Percentiles rank a stretch among this genome's conserved stretches.
phyloP scores from a whole-genome alignment of 202 grass and related monocot genomes.

The Hordeum pubiflorum region DNA sequence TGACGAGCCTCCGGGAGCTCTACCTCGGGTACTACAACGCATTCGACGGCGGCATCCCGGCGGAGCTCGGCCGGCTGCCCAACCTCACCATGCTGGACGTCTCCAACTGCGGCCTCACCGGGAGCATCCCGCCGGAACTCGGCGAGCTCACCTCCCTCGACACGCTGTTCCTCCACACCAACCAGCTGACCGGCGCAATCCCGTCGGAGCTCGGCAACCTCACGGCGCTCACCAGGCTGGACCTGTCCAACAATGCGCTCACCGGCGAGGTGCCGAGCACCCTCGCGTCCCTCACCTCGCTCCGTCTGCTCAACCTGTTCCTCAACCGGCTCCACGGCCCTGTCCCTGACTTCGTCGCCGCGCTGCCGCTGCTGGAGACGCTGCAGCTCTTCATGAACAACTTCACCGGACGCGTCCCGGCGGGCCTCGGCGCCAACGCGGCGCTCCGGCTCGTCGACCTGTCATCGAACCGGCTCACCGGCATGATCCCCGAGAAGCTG shows the following conservation, averaged over 20 bases:
- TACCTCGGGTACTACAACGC: slow-evolving; percentile 89
- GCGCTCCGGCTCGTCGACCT: slow-evolving; percentile 54
- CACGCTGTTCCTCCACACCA: slow-evolving; percentile 92
- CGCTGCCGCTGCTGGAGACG: slow-evolving; percentile 54
- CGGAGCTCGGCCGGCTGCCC: slow-evolving; percentile 45
- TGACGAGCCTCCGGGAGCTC: slow-evolving; percentile 51
- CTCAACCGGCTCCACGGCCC: slow-evolving; percentile 83
- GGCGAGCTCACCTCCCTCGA: slow-evolving; percentile 45
- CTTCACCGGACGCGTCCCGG: slow-evolving; percentile 67
- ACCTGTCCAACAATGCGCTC: slow-evolving; percentile 96
- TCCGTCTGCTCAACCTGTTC: slow-evolving; percentile 78
- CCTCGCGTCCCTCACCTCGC: slow-evolving; percentile 34
- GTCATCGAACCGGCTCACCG: slow-evolving; percentile 74
- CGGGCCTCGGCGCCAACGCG: slow-evolving; percentile 32
- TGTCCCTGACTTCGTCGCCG: slow-evolving; percentile 51
- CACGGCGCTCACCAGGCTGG: slow-evolving; percentile 45
- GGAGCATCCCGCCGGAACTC: slow-evolving; percentile 43
- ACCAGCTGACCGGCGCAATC: slow-evolving; percentile 52
- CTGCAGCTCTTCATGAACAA: slow-evolving; percentile 99
- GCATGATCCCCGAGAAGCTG: slow-evolving; percentile 52
- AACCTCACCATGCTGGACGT: slow-evolving; percentile 56
- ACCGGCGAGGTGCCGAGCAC: slow-evolving; percentile 60
- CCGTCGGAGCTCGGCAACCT: slow-evolving; percentile 68
- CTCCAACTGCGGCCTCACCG: slow-evolving; percentile 68
- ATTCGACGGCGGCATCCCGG: slow-evolving; percentile 70